Evolutionary conservation across 768 basidiomycete genomes (phyloP).

Genomic region (Dentipellis sp.): DNA sequence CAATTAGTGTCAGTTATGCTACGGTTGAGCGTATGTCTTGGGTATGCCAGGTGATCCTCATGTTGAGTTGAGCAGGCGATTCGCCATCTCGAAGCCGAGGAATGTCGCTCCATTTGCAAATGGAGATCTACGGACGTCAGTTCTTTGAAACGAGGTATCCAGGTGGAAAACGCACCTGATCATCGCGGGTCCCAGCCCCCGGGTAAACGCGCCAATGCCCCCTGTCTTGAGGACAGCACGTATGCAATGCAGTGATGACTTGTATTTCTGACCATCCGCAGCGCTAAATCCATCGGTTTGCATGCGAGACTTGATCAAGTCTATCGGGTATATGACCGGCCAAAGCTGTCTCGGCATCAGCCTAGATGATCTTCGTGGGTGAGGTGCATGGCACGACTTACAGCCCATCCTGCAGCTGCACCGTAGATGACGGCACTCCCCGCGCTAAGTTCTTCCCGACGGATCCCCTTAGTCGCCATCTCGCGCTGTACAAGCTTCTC

Average conservation of each 20-base stretch:
- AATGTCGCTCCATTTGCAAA: slow-evolving; percentile 98
- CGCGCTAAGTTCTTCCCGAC: slow-evolving; percentile 69
- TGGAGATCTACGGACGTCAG: slow-evolving; percentile 52
- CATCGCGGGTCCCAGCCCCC: slow-evolving; percentile 87
- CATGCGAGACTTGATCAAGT: slow-evolving; percentile 94
- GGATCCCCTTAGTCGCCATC: slow-evolving; percentile 62
- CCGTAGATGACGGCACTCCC: slow-evolving; percentile 79
- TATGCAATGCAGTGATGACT: slow-evolving; percentile 74
- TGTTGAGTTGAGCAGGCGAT: slow-evolving; percentile 45
- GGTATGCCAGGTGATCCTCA: slow-evolving; percentile 2
- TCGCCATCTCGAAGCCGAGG: slow-evolving; percentile 91
- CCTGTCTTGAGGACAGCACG: slow-evolving; percentile 77
- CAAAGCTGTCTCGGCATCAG: slow-evolving; percentile 45
- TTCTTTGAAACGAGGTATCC: slow-evolving; percentile 2
- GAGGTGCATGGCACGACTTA: slow-evolving; percentile 19
- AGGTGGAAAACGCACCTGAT: slow-evolving; percentile 55
- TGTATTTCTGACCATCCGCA: slow-evolving; percentile 73
- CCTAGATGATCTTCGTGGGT: slow-evolving; percentile 8
- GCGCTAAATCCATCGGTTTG: slow-evolving; percentile 87
- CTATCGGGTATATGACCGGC: slow-evolving; percentile 92
- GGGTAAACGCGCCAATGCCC: slow-evolving; percentile 78
- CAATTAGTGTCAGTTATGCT: background rate
- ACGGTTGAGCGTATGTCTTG: background rate
- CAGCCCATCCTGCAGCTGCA: slow-evolving; percentile 87
- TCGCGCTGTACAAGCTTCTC: slow-evolving; percentile 87